Conservation (phyloP, 306 rosid genomes). For the Argentina anserina region DNA sequence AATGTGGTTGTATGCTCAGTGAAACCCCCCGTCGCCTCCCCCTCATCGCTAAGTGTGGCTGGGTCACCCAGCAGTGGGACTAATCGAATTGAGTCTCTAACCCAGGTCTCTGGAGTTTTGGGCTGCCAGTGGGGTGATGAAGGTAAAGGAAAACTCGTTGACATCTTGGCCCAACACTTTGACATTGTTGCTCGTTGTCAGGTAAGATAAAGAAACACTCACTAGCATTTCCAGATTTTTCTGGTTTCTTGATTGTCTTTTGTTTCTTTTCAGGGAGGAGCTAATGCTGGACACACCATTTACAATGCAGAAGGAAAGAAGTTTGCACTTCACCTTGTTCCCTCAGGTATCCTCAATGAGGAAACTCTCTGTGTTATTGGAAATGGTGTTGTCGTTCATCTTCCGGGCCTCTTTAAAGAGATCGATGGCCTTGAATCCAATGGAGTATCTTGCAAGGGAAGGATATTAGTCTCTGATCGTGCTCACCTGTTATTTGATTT, state of each 20-base stretch:
- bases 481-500: conserved; percentile 92
- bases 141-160: conserved; percentile 96
- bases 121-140: conserved; percentile 99
- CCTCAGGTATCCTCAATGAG: conserved; percentile 90
- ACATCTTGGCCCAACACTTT: conserved; percentile 83
- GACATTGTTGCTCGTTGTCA: conserved; percentile 94
- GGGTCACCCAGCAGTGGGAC: too few species aligned
- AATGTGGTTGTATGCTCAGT: conserved; percentile 46
- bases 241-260: not conserved
- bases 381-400: conserved; percentile 93
- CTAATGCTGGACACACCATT: conserved; percentile 96
- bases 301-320: conserved; percentile 93
- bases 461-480: conserved; percentile 90
- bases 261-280: conserved; percentile 64
- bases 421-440: conserved; percentile 74
- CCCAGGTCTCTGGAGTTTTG: conserved; percentile 82
- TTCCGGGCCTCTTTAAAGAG: conserved; percentile 80
- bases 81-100: too few species aligned
- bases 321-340: conserved; percentile 94
- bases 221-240: not conserved
- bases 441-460: conserved; percentile 85
- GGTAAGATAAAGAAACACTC: conserved; percentile 31
- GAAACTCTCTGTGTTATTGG: conserved; percentile 89
- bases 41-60: too few species aligned
- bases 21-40: conserved; percentile 38